These are phyloP conservation scores for Nothophaeocryptopus gaeumannii DNA, from an alignment of 2,329 filamentous ascomycete species.

Conservation along the genomic window DNA sequence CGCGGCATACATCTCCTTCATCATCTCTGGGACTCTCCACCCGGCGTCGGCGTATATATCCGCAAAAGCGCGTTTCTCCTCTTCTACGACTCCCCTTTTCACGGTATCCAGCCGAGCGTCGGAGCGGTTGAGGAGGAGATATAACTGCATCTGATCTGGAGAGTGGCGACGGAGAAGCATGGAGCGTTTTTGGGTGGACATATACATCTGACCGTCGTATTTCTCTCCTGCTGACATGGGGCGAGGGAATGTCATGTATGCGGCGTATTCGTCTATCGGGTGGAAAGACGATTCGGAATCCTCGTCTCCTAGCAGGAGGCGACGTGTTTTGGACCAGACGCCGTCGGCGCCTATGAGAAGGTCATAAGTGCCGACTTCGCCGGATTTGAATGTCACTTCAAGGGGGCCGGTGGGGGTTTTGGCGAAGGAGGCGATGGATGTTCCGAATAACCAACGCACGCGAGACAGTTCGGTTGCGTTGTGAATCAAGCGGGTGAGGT, in stretches of 20 bases:
- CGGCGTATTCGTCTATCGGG: not conserved
- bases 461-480: not conserved
- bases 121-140: slow-evolving; percentile 4
- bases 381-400: slow-evolving; percentile 18
- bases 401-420: not conserved
- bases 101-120: not conserved
- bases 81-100: slow-evolving; percentile 2
- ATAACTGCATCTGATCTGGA: not conserved
- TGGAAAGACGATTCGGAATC: not conserved
- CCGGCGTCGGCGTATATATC: slow-evolving; percentile 25
- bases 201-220: slow-evolving; percentile 4
- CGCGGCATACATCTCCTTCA: slow-evolving; percentile 35
- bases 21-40: slow-evolving; percentile 37
- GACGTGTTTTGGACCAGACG: slow-evolving; percentile 20
- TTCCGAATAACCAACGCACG: slow-evolving; percentile 16
- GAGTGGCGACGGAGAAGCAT: slow-evolving; percentile 6
- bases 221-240: slow-evolving; percentile 4
- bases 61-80: slow-evolving; percentile 21
- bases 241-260: slow-evolving; percentile 3
- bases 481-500: slow-evolving; percentile 28
- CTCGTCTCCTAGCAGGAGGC: slow-evolving; percentile 26
- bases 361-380: slow-evolving; percentile 19
- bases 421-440: slow-evolving; percentile 10
- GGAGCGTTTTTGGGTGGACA: slow-evolving; percentile 1
- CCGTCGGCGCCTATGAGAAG: slow-evolving; percentile 29